These are phyloP conservation scores for Simplicillium aogashimaense DNA, from an alignment of 2,329 filamentous ascomycete genomes.

Conservation along the genomic window DNA sequence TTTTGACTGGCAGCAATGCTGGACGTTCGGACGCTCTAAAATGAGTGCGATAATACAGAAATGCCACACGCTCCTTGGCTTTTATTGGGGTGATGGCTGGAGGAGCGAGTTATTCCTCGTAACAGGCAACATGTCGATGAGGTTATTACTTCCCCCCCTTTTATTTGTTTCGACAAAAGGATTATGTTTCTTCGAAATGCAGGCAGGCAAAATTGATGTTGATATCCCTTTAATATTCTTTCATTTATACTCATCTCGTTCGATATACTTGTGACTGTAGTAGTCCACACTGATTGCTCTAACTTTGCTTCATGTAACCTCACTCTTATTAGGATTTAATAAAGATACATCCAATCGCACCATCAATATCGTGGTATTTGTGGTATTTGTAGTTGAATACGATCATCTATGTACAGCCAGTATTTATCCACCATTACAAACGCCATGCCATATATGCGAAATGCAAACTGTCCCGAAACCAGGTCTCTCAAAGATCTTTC, in stretches of 20 bases:
- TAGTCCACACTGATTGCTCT: too few relatives aligned
- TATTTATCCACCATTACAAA: conserved; percentile 1
- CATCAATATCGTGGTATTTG: too few relatives aligned
- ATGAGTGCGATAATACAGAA: too few relatives aligned
- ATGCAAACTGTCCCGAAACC: conserved; percentile 1
- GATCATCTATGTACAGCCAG: too few relatives aligned
- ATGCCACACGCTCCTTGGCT: not conserved
- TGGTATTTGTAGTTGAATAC: too few relatives aligned
- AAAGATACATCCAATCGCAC: too few relatives aligned
- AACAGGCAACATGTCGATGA: conserved; percentile 1
- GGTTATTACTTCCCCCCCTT: conserved; percentile 8
- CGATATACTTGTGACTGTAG: too few relatives aligned
- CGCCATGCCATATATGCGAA: too few relatives aligned
- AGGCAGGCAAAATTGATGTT: conserved; percentile 21
- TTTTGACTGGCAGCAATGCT: not conserved
- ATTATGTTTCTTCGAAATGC: conserved; percentile 7
- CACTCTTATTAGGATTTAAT: too few relatives aligned
- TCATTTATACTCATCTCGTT: too few relatives aligned
- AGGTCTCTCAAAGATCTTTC: not conserved
- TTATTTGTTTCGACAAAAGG: conserved; percentile 2
- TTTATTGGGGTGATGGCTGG: not conserved
- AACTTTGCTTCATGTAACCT: too few relatives aligned
- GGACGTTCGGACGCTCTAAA: too few relatives aligned
- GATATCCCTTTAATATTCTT: conserved; percentile 13
- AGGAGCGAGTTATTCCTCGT: not conserved